Conservation (phyloP, 2,329 filamentous ascomycete species). For the Diaporthe citri region DNA sequence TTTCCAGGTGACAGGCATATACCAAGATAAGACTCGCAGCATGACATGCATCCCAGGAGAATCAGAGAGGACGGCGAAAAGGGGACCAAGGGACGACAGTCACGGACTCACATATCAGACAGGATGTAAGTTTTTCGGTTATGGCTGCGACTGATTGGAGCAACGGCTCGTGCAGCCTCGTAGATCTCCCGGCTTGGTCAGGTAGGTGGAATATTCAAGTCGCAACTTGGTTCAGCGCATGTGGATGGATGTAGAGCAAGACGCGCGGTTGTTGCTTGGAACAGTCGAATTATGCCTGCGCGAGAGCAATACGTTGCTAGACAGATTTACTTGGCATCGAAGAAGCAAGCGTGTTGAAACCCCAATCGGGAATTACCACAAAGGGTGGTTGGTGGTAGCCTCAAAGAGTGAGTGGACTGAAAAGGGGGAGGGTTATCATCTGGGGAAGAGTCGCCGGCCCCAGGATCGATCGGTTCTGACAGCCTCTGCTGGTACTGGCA, state of each 20-base stretch:
- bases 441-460: constrained; percentile 30
- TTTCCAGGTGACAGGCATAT: constrained; percentile 30
- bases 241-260: neutral
- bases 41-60: constrained; percentile 19
- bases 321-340: constrained; percentile 9
- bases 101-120: constrained; percentile 36
- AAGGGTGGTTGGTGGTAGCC: constrained; percentile 25
- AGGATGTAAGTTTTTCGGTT: constrained; percentile 13
- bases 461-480: constrained; percentile 24
- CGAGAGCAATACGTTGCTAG: constrained; percentile 12
- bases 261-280: neutral
- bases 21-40: constrained; percentile 38
- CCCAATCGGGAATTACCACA: constrained; percentile 39
- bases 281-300: neutral
- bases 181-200: constrained; percentile 5
- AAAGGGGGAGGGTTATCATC: constrained; percentile 4
- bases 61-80: constrained; percentile 20
- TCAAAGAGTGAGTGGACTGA: constrained; percentile 22
- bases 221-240: constrained; percentile 4
- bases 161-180: constrained; percentile 31
- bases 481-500: neutral
- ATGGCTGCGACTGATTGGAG: constrained; percentile 7
- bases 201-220: constrained; percentile 20
- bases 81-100: constrained; percentile 11
- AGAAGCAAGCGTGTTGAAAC: neutral